These are phyloP conservation scores for Delphinella strobiligena DNA, from an alignment of 2,329 filamentous ascomycete genomes.

Conservation along the genomic window DNA sequence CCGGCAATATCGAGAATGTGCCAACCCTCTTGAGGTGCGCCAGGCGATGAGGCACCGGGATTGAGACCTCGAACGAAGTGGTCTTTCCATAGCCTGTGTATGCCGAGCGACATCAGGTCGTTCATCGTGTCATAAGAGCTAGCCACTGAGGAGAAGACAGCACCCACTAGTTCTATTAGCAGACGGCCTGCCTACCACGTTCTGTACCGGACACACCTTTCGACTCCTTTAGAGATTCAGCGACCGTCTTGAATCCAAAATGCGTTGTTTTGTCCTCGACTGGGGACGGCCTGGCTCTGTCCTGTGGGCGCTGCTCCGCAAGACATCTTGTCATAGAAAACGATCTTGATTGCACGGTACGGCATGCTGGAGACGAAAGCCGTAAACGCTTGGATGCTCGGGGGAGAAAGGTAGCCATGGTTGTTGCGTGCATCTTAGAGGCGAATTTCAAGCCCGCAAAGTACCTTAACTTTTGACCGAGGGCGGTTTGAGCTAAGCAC, in stretches of 20 bases:
- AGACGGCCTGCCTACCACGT: too few relatives aligned
- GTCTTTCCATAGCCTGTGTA: constrained; percentile 95
- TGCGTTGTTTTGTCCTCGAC: constrained; percentile 57
- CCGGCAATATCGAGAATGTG: constrained; percentile 91
- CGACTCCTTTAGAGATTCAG: constrained; percentile 65
- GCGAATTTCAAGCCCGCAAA: background rate
- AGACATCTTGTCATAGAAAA: constrained; percentile 2
- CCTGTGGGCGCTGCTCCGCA: constrained; percentile 2
- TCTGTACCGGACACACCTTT: too few relatives aligned
- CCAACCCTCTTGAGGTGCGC: constrained; percentile 41
- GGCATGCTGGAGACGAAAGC: constrained; percentile 9
- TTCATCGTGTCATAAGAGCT: constrained; percentile 97
- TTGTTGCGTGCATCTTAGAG: background rate
- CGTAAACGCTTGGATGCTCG: constrained; percentile 21
- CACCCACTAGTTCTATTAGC: constrained; percentile 50
- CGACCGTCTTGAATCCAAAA: constrained; percentile 80
- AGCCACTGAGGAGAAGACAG: constrained; percentile 90
- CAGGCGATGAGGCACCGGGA: constrained; percentile 48
- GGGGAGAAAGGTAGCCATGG: constrained; percentile 15
- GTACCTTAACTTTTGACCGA: background rate
- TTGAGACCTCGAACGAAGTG: constrained; percentile 88
- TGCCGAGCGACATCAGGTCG: constrained; percentile 95
- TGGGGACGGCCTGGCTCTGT: background rate
- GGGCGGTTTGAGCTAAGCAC: background rate
- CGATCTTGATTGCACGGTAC: background rate